phyloP scores from a whole-genome alignment of 2,329 filamentous ascomycete genomes.

The Myriosclerotinia scirpicola region DNA sequence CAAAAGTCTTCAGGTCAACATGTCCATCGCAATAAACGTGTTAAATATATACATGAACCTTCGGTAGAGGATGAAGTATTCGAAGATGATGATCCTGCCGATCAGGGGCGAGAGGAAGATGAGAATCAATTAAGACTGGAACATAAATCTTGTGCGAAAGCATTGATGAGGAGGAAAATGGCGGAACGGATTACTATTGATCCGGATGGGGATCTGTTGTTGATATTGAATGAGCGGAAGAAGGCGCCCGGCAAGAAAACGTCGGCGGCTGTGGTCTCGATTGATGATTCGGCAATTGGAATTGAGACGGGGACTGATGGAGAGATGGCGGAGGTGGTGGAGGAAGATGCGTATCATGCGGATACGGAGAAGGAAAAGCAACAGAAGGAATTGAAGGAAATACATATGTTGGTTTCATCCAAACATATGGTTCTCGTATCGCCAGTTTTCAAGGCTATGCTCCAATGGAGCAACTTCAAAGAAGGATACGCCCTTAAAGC shows the following conservation, averaged over 20 bases:
- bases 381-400: slow-evolving; percentile 5
- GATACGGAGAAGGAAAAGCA: neutral
- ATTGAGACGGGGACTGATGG: slow-evolving; percentile 1
- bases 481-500: slow-evolving; percentile 30
- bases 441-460: slow-evolving; percentile 37
- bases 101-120: neutral
- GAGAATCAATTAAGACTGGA: slow-evolving; percentile 14
- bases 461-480: slow-evolving; percentile 30
- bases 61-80: neutral
- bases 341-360: neutral
- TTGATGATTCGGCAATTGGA: slow-evolving; percentile 19
- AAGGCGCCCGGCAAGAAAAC: neutral
- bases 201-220: slow-evolving; percentile 18
- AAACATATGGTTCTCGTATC: slow-evolving; percentile 35
- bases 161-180: slow-evolving; percentile 10
- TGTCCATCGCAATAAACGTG: slow-evolving; percentile 12
- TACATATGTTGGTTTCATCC: slow-evolving; percentile 31
- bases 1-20: neutral
- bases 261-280: neutral
- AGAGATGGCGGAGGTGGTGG: neutral
- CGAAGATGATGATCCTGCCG: neutral
- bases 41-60: slow-evolving; percentile 7
- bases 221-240: slow-evolving; percentile 13
- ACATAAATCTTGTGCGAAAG: slow-evolving; percentile 2
- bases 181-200: slow-evolving; percentile 11